phyloP scores from a whole-genome alignment of 495 filamentous ascomycete species.

The Tricharina praecox region DNA sequence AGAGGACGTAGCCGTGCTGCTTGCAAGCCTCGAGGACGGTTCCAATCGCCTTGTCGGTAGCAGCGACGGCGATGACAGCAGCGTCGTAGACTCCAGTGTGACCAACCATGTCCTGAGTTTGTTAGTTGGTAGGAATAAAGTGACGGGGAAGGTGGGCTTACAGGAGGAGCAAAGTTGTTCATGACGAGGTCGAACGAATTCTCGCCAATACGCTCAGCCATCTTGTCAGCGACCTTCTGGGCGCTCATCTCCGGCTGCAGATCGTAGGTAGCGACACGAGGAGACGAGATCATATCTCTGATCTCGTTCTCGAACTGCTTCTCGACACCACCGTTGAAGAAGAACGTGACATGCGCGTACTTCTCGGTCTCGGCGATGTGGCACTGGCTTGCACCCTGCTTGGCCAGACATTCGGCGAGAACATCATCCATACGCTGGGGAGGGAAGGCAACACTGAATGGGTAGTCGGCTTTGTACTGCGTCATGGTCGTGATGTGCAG shows the following conservation, averaged over 20 bases:
- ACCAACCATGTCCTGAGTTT: constrained; percentile 70
- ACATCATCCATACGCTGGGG: constrained; percentile 95
- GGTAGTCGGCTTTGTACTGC: constrained; percentile 90
- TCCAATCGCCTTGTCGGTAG: constrained; percentile 86
- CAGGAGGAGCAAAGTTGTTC: constrained; percentile 97
- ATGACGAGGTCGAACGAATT: constrained; percentile 84
- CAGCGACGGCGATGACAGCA: constrained; percentile 67
- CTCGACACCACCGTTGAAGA: constrained; percentile 96
- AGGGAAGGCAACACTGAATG: constrained; percentile 82
- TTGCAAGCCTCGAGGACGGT: constrained; percentile 83
- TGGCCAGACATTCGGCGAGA: constrained; percentile 82
- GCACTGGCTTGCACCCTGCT: constrained; percentile 74
- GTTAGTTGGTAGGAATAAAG: constrained; percentile 2
- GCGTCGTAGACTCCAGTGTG: constrained; percentile 96
- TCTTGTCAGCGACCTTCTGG: constrained; percentile 67
- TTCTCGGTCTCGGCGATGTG: constrained; percentile 98
- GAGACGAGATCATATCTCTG: constrained; percentile 56
- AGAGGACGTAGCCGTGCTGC: constrained; percentile 75
- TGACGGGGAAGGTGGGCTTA: constrained; percentile 2
- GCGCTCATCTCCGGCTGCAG: constrained; percentile 93
- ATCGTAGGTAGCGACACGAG: constrained; percentile 87
- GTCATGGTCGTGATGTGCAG: constrained; percentile 94
- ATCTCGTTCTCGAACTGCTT: constrained; percentile 85
- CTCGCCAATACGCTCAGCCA: constrained; percentile 64
- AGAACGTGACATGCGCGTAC: constrained; percentile 68